These are phyloP conservation scores for Aspergillus cavernicola DNA, from an alignment of 495 filamentous ascomycete species.

Conservation along the genomic window DNA sequence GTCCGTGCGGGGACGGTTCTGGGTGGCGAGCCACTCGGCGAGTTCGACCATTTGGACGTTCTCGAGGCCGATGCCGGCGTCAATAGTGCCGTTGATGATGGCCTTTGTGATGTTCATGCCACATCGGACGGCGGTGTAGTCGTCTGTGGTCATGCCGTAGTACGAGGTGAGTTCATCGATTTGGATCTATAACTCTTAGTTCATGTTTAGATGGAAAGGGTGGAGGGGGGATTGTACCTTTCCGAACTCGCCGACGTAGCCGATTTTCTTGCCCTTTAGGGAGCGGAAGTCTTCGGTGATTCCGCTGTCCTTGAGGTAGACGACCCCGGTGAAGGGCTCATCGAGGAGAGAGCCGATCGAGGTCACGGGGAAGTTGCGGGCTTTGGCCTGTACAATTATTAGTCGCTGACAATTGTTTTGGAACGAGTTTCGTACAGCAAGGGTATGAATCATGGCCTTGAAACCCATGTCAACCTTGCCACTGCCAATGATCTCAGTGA, in stretches of 20 bases:
- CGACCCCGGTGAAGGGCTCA: slow-evolving; percentile 69
- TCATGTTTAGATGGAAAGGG: background rate
- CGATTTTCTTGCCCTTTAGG: slow-evolving; percentile 64
- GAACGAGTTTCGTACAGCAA: slow-evolving; percentile 45
- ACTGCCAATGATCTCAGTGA: slow-evolving; percentile 69
- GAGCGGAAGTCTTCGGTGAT: slow-evolving; percentile 62
- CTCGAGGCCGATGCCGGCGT: slow-evolving; percentile 68
- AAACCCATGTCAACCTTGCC: slow-evolving; percentile 70
- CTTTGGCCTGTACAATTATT: slow-evolving; percentile 50
- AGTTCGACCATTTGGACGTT: slow-evolving; percentile 74
- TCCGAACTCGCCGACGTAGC: slow-evolving; percentile 70
- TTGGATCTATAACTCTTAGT: slow-evolving; percentile 47
- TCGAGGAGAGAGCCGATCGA: slow-evolving; percentile 67
- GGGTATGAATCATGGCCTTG: slow-evolving; percentile 74
- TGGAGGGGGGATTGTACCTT: slow-evolving; percentile 33
- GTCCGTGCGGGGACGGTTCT: slow-evolving; percentile 55
- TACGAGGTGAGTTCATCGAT: slow-evolving; percentile 70
- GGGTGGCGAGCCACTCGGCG: slow-evolving; percentile 60
- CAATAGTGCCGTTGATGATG: slow-evolving; percentile 61
- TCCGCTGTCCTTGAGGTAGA: slow-evolving; percentile 64
- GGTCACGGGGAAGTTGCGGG: slow-evolving; percentile 63
- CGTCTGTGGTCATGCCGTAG: slow-evolving; percentile 64
- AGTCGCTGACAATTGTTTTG: background rate
- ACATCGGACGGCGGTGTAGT: slow-evolving; percentile 67
- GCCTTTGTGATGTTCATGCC: slow-evolving; percentile 62